phyloP scores from a whole-genome alignment of 768 basidiomycete genomes.

The Boletus bicolor region DNA sequence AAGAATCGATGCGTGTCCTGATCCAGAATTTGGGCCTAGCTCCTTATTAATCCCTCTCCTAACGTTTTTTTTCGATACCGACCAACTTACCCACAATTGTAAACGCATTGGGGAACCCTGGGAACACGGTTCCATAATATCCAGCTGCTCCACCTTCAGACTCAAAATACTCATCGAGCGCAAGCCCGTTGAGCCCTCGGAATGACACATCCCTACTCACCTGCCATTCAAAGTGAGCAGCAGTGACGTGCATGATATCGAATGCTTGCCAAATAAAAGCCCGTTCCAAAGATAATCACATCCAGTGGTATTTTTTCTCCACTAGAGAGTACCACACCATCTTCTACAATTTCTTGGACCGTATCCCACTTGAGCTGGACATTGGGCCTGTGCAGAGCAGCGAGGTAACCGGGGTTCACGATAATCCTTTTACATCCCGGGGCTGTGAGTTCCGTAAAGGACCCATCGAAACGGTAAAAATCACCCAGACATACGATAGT shows the following conservation, averaged over 20 bases:
- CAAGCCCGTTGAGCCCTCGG: neutral
- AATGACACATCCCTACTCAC: neutral
- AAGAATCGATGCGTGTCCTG: neutral
- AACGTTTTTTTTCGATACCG: neutral
- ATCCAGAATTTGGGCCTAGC: neutral
- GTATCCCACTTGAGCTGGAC: slow-evolving; percentile 39
- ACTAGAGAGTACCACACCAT: neutral
- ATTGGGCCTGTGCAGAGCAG: slow-evolving; percentile 45
- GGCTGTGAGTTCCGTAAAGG: slow-evolving; percentile 29
- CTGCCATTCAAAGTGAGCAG: neutral
- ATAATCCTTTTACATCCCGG: slow-evolving; percentile 62
- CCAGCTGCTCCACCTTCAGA: neutral
- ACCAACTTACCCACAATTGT: neutral
- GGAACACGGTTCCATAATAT: slow-evolving; percentile 53
- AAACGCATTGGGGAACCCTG: slow-evolving; percentile 26
- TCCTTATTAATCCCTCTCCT: neutral
- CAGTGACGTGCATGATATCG: neutral
- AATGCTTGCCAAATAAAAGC: slow-evolving; percentile 5
- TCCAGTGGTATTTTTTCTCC: neutral
- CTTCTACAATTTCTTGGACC: neutral
- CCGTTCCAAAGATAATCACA: slow-evolving; percentile 1
- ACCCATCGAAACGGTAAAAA: neutral
- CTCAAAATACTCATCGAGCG: neutral
- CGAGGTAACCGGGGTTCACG: slow-evolving; percentile 45
- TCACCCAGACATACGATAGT: neutral